Conservation (phyloP, 139 green algal species). For the Chlorella sp. region DNA sequence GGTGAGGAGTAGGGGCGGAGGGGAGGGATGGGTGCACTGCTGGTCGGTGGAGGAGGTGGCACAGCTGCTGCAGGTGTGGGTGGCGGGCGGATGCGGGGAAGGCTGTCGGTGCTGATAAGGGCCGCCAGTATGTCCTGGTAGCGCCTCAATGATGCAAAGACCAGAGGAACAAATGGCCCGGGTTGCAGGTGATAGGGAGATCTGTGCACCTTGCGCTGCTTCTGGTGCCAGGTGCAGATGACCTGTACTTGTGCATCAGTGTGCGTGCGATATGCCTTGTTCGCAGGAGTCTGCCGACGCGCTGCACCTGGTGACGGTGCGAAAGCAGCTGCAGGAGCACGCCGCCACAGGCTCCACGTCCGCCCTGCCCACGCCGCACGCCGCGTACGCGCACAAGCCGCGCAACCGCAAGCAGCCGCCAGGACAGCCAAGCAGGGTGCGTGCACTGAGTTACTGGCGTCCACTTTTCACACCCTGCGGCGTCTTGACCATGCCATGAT, state of each 20-base stretch:
- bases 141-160: too few species aligned
- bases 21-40: neutral
- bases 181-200: neutral
- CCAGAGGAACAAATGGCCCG: too few species aligned
- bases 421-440: too few species aligned
- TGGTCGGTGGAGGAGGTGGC: neutral
- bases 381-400: conserved; percentile 3
- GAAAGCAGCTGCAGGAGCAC: conserved; percentile 28
- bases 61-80: neutral
- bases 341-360: neutral
- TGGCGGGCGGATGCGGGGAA: too few species aligned
- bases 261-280: neutral
- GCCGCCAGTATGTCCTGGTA: too few species aligned
- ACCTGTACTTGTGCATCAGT: neutral
- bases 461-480: too few species aligned
- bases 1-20: neutral
- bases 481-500: too few species aligned
- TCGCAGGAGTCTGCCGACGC: conserved; percentile 25
- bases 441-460: too few species aligned
- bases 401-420: neutral
- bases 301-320: conserved; percentile 30
- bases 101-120: too few species aligned
- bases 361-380: neutral
- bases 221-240: neutral
- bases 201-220: neutral